A percentile compares a stretch with the other conserved stretches of the same genome.
phyloP scores from a whole-genome alignment of 257 asterid genomes.

The Plantago ovata region DNA sequence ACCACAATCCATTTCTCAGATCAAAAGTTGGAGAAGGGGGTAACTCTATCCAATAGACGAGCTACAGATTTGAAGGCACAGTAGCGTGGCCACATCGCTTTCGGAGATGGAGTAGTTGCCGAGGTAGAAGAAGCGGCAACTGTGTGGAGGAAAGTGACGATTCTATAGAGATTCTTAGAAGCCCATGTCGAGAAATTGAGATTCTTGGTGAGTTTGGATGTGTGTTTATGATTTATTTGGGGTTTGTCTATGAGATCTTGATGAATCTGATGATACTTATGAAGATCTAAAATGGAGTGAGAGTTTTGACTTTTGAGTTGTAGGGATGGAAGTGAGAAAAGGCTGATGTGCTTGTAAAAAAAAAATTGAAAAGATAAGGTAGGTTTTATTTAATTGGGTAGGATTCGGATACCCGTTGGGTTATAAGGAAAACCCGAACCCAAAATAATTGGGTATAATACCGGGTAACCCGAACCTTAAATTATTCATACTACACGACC shows the following conservation, averaged over 20 bases:
- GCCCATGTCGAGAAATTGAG: constrained; percentile 65
- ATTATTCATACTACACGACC: too few species aligned
- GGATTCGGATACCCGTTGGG: too few species aligned
- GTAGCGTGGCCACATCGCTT: constrained; percentile 66
- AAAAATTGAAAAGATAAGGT: too few species aligned
- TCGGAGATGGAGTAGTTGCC: constrained; percentile 55
- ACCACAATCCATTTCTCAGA: constrained; percentile 93
- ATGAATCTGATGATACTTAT: too few species aligned
- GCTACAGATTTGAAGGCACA: constrained; percentile 64
- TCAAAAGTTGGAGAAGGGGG: constrained; percentile 63
- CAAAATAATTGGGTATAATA: too few species aligned
- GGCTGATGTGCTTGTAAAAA: too few species aligned
- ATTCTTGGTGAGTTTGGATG: constrained; percentile 39
- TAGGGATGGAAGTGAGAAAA: too few species aligned
- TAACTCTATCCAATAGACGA: constrained; percentile 51
- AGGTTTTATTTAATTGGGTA: too few species aligned
- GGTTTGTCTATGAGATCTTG: constrained; percentile 29
- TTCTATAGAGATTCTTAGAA: constrained; percentile 68
- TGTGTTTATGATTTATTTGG: constrained; percentile 27
- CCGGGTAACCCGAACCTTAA: too few species aligned
- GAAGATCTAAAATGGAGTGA: too few species aligned
- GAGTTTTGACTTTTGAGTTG: too few species aligned
- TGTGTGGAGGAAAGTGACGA: constrained; percentile 45
- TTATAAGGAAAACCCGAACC: too few species aligned
- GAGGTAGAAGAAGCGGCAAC: constrained; percentile 83